Base-by-base conservation (phyloP, 352 stramenopile genomes). In the Globisporangium solare region DNA sequence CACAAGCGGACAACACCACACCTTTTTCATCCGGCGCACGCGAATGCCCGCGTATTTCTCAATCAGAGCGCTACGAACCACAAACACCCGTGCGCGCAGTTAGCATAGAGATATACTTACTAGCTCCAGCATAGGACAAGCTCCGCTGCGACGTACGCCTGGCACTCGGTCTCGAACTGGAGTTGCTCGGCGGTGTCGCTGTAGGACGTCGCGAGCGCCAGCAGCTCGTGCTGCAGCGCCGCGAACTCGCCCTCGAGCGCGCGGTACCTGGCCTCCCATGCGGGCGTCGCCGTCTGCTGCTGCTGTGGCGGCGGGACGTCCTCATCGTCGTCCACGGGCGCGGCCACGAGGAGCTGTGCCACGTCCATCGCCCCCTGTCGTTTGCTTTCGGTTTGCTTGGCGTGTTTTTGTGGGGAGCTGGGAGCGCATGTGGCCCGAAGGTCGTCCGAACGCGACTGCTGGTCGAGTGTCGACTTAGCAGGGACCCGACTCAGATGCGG, bases 31-130 rank as follows among this genome's bases (percentile, higher is more conserved):
- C 17, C 71, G 58, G 8, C 68, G 70, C 20, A 76, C 65, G 11
- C 76, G 74, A 43, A 83, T 82, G 54, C 71, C 57, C 10, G 74
- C 64, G 6, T 73, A 57, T 51, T 87, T 82, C 7, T 77, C 51
- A 22, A 74, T 58, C 53, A 87, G 59, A 40, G 79, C 64, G 14
- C 70, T 81, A 47, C 39, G n/a, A 43, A 18, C 3, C 39, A 43
- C 39, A 18, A 18, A 43, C 5, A 43, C 6, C 37, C 10, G 18
- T 43, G 10, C 1, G 39, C 39, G 18, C 39, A 18, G 13, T 15
- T n/a, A 43, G 6, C 39, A n/a, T 47, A n/a, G 32, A 15, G 22
- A 49, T 8, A 8, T 22, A 40, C 10, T 35, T 35, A n/a, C 17
- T 6, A 43, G 12, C 31, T 17, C 47, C 12, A 39, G 17, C 20